phyloP scores from a whole-genome alignment of 768 basidiomycete species.

The Trametes cubensis region DNA sequence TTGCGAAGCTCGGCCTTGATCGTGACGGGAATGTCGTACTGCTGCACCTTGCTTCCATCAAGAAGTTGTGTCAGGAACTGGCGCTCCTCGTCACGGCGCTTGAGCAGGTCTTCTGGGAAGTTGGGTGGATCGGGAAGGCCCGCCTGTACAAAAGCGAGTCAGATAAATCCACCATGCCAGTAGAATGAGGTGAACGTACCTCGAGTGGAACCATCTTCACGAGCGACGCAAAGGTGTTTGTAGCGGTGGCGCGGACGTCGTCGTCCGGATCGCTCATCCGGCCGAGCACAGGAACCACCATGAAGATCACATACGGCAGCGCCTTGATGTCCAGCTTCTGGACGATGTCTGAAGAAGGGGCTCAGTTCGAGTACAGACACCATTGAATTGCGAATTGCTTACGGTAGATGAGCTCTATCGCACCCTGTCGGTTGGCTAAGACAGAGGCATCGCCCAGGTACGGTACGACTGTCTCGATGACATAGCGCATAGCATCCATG shows the following conservation, averaged over 20 bases:
- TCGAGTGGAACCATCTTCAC: constrained; percentile 99
- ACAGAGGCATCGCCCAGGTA: constrained; percentile 77
- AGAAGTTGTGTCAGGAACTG: constrained; percentile 92
- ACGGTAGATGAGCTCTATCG: constrained; percentile 91
- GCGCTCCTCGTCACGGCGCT: constrained; percentile 83
- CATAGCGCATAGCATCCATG: constrained; percentile 81
- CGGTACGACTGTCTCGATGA: constrained; percentile 85
- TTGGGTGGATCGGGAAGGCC: constrained; percentile 96
- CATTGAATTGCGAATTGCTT: constrained; percentile 39
- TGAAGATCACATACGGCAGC: constrained; percentile 93
- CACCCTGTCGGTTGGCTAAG: constrained; percentile 81
- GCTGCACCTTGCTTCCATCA: constrained; percentile 92
- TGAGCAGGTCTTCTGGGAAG: constrained; percentile 85
- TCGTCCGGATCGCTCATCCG: constrained; percentile 96
- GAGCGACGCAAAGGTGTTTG: constrained; percentile 95
- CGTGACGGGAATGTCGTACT: constrained; percentile 80
- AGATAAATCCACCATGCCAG: neutral
- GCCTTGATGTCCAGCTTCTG: constrained; percentile 91
- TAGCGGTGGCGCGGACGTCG: constrained; percentile 88
- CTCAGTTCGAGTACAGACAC: constrained; percentile 10
- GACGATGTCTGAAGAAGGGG: constrained; percentile 70
- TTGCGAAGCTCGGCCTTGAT: constrained; percentile 95
- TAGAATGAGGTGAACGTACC: constrained; percentile 46
- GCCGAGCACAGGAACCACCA: constrained; percentile 94
- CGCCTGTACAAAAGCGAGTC: constrained; percentile 53